Conservation (phyloP, 2,329 filamentous ascomycete species). For the Fusarium scirpi region DNA sequence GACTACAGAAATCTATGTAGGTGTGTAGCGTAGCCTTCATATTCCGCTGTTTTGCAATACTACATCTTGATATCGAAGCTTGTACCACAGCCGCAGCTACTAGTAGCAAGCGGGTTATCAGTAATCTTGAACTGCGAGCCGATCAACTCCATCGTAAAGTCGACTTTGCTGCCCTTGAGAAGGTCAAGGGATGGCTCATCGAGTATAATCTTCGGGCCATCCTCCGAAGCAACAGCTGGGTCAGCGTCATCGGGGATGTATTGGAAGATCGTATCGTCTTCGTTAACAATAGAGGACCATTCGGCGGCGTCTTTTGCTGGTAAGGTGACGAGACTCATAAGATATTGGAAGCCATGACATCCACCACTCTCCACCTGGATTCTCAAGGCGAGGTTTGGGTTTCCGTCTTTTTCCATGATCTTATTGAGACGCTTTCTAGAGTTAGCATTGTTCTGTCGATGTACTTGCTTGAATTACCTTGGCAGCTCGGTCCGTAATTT, state of each 20-base stretch:
- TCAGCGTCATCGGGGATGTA: constrained; percentile 66
- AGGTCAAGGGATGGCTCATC: constrained; percentile 89
- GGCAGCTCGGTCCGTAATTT: constrained; percentile 85
- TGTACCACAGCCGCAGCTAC: constrained; percentile 96
- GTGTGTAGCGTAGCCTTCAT: neutral
- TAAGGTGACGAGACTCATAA: constrained; percentile 84
- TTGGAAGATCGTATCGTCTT: constrained; percentile 91
- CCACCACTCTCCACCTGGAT: constrained; percentile 93
- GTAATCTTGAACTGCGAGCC: constrained; percentile 91
- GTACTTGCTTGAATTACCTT: constrained; percentile 65
- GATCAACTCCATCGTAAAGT: constrained; percentile 96
- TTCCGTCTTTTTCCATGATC: constrained; percentile 78
- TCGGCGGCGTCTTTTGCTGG: constrained; percentile 56
- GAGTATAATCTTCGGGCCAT: constrained; percentile 82
- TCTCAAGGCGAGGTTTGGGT: constrained; percentile 86
- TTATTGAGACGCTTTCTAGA: constrained; percentile 73
- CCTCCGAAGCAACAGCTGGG: constrained; percentile 44
- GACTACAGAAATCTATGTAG: constrained; percentile 19
- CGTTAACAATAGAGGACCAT: constrained; percentile 58
- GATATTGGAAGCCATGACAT: constrained; percentile 97
- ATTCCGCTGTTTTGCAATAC: constrained; percentile 1
- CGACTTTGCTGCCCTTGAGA: constrained; percentile 92
- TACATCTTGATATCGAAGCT: constrained; percentile 92
- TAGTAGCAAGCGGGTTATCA: constrained; percentile 90
- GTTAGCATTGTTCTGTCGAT: constrained; percentile 16